Base-by-base conservation (phyloP, 352 stramenopile species). In the Phytophthora sp. region DNA sequence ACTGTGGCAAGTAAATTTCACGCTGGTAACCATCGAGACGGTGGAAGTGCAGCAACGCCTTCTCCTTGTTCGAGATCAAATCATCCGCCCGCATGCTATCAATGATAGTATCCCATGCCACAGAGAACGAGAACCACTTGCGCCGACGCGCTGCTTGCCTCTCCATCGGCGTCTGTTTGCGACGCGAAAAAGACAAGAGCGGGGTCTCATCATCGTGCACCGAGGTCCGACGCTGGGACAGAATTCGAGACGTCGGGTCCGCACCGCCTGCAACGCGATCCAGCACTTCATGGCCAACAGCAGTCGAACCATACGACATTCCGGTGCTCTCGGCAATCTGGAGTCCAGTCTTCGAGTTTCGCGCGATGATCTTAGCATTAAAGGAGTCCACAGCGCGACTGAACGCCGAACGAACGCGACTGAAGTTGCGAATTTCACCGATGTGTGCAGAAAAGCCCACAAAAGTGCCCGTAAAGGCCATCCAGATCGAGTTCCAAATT, bases 71-170 rank as follows among this genome's bases (percentile, higher is more conserved):
- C 38, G 89, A 95, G 63, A 97, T 95, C 64, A 96, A 84, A 50
- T 96, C 89, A 55, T 98, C 94, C 2, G 86, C 82, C 32, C 97
- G 85, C 79, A 99, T 98, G 41, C 95, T 91, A 66, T 98, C 91
- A 46, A 99, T 98, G 39, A 99, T 97, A 42, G 97, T 95, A 63
- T 99, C 98, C 97, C 97, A 99, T 4, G 96, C 96, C 23, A 97
- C 89, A 17, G 95, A 98, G 63, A 99, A 99, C 35, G 98, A 98
- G 1, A 98, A 92, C 97, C 97, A 99, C 63, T 99, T 99, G 66
- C 98, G 95, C 21, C 97, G 98, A 37, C 97, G 88, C 38, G 98
- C 87, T 72, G 97, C 93, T 71, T 95, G 89, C 15, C 91, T 62
- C 57, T 96, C 88, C 48, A 82, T 69, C 4, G 83, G 69, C 0